Evolutionary conservation across 805 yeast species (phyloP), one percentile per base, ranked within the genome.

Genomic region (Ogataea parapolymorpha): DNA sequence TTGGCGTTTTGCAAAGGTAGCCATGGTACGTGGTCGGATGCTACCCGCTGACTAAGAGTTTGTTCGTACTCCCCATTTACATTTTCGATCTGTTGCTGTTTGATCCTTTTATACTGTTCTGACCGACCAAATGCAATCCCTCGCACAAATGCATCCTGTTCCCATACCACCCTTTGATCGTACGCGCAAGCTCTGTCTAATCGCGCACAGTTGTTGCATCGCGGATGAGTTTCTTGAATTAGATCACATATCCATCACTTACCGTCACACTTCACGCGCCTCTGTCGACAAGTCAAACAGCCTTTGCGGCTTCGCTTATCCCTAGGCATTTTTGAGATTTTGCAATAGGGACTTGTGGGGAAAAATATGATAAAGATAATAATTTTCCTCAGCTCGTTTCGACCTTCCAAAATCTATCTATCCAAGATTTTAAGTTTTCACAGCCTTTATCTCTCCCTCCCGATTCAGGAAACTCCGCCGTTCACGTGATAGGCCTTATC

Each of bases 261-360:
- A 15, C 20, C 61, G 36, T 61, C 65, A 46, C 80, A 75, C 53
- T 74, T 74, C 46, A 75, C 77, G 35, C 76, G 59, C 35, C 80
- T 59, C 38, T 61, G 61, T 51, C 73, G 73, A 56, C 79, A 75
- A 24, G 72, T 71, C 15, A 68, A 61, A 46, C 80, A 75, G 5
- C 80, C 80, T 8, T 61, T 69, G 58, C 56, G 61, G 46, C 61
- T 70, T 56, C 60, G 59, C 48, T 30, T 29, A 15, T 29, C 32
- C 15, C 15, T 26, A 7, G 29, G 29, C 29, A 26, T 26, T 11
- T 35, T 12, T 2, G 29, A 26, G n/a, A 3, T 26, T 11, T 26
- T 26, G 28, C 28, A 8, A 26, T 26, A 26, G 28, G 4, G 27
- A 26, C 28, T 11, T 26, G 9, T 26, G 13, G 28, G 28, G 28